Base-by-base conservation (phyloP, 257 asterid species). In the Phtheirospermum japonicum region DNA sequence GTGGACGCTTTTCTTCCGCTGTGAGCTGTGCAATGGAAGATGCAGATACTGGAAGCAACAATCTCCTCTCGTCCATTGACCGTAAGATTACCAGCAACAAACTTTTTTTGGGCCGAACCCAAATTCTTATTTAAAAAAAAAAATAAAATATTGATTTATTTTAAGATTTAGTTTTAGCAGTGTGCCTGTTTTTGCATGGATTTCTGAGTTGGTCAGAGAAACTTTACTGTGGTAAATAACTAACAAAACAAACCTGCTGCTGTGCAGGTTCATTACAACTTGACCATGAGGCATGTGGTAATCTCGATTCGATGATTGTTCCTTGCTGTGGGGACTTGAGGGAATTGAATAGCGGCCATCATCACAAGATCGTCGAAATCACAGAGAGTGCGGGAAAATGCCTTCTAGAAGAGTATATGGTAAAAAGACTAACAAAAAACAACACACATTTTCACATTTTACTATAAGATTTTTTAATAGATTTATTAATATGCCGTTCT, bases 311-410 rank as follows among this genome's bases (percentile, higher is more conserved):
- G 59, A 72, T 85, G 84, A 78, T 87, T 42, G 77, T 80, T 64
- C 97, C 99, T 68, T 89, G 94, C 43, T 79, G 91, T 49, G 97
- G 85, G 46, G 95, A 89, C 45, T 75, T 93, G 75, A 77, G 88
- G 74, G 95, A 87, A 71, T 61, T 93, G 80, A 93, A 89, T 60
- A 68, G 83, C 14, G 94, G 85, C 23, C 96, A 86, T 75, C 23
- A 85, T 75, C 83, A 83, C 83, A 87, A 89, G 77, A 84, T 80
- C 64, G 82, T 79, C 19, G 96, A 83, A 60, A 85, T 93, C 69
- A 89, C 85, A 63, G 91, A 85, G 52, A 76, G 82, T 66, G 95
- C 97, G 39, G 97, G 95, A 68, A 85, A 80, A 77, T 93, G 97
- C 77, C 92, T 93, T 30, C 79, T 79, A 33, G 82, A 89, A 69